These are phyloP conservation scores for Populus hybrid DNA, from an alignment of 441 rosid species.

Conservation along the genomic window DNA sequence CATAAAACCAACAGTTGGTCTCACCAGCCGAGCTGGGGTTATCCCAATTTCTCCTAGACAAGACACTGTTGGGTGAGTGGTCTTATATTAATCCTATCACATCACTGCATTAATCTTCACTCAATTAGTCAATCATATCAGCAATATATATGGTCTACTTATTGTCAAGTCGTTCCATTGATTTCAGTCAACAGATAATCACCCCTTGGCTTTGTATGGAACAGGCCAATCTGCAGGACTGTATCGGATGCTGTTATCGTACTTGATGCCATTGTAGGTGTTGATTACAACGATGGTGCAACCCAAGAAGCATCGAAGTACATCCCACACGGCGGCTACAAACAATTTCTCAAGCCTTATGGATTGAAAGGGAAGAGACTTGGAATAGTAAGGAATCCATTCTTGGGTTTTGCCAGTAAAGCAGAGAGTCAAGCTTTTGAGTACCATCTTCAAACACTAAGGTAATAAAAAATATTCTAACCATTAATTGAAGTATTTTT, in stretches of 20 bases:
- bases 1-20: constrained; percentile 70
- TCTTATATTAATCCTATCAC: not conserved
- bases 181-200: too few relatives aligned
- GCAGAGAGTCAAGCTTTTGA: constrained; percentile 27
- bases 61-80: constrained; percentile 59
- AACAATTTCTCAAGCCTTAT: constrained; percentile 39
- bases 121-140: not conserved
- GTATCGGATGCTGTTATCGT: constrained; percentile 65
- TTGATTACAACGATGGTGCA: constrained; percentile 48
- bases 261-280: constrained; percentile 62
- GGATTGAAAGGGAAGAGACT: constrained; percentile 58
- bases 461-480: constrained; percentile 11
- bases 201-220: not conserved
- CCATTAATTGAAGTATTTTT: not conserved
- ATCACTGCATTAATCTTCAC: not conserved
- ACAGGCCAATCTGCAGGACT: constrained; percentile 65
- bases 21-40: constrained; percentile 75
- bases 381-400: constrained; percentile 43
- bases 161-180: not conserved
- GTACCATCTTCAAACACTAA: too few relatives aligned
- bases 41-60: constrained; percentile 62
- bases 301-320: constrained; percentile 36
- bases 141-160: not conserved
- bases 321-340: constrained; percentile 63
- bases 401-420: constrained; percentile 12